Evolutionary conservation across 2,329 filamentous ascomycete genomes (phyloP), one percentile per base, ranked within the genome.

Genomic region (Cadophora sp.): DNA sequence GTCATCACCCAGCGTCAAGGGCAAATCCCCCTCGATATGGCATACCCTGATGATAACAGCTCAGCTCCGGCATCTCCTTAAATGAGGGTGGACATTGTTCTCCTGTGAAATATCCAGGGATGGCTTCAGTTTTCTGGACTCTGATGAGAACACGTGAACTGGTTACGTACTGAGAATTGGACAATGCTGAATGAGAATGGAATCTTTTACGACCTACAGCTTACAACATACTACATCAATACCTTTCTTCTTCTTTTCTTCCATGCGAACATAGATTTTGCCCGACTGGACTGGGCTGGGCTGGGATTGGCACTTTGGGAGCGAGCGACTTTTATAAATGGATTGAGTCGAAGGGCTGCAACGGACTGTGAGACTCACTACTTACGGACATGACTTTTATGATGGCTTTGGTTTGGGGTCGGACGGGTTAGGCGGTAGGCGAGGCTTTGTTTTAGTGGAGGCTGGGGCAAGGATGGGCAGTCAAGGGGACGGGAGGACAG

Each of bases 1-100:
- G 91, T 97, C 19, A 87, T 97, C 29, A 84, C 88, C 29, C 89
- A 91, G 75, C 83, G 73, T 27, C 71, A 76, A 66, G 72, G 65
- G 3, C 51, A 68, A 24, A 67, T 71, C 19, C 70, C 70, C 11
- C 48, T 69, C n/a, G 68, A 74, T 48, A 75, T 73, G 71, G 68
- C 72, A 16, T 76, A 76, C 62, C 67, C 71, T 11, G 72, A 73
- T 16, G 74, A 72, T 31, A 63, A 58, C 26, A 56, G 40, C 16
- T 51, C 53, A 27, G 56, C 43, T 4, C 61, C 66, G 19, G 48
- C 43, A 12, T 66, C 63, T 37, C 67, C 67, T 61, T 69, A 58
- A 59, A 8, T 22, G 9, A 24, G 3, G 34, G 3, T 6, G 7
- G 14, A 31, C 12, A 5, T 53, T n/a, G 4, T 55, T 8, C 50